phyloP scores from a whole-genome alignment of 257 asterid genomes.

The Cordia subcordata region DNA sequence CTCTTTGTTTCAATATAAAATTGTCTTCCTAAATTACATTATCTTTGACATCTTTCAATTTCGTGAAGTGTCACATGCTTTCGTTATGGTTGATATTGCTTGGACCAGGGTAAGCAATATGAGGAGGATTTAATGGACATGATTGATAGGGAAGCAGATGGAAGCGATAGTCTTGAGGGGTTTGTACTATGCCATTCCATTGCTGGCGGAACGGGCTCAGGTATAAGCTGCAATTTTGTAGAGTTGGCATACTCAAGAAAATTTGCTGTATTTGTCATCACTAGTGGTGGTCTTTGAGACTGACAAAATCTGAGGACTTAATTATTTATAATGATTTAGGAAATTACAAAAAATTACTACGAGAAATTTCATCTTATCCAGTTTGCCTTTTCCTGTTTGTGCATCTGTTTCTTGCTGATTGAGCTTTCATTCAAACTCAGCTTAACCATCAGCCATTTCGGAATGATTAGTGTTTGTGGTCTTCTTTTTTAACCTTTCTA shows the following conservation, averaged over 20 bases:
- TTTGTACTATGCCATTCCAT: conserved; percentile 97
- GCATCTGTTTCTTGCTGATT: too few species aligned
- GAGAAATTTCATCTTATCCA: too few species aligned
- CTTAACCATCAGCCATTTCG: too few species aligned
- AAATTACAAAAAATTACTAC: too few species aligned
- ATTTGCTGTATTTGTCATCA: too few species aligned
- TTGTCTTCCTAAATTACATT: neutral
- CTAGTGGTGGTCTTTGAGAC: too few species aligned
- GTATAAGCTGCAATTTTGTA: conserved; percentile 24
- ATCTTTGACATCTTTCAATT: neutral
- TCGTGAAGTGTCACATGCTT: neutral
- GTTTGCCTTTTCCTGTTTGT: too few species aligned
- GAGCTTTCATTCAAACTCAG: too few species aligned
- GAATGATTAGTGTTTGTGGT: too few species aligned
- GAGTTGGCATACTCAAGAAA: neutral
- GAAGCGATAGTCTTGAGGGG: conserved; percentile 99
- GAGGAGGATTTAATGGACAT: conserved; percentile 99
- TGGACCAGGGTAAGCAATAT: conserved; percentile 78
- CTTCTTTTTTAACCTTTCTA: too few species aligned
- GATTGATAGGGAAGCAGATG: conserved; percentile 99
- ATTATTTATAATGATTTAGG: too few species aligned
- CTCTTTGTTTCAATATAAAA: neutral
- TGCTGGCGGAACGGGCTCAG: conserved; percentile 99
- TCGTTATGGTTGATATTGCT: conserved; percentile 12
- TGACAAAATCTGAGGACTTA: too few species aligned